A percentile compares a stretch with the other conserved stretches of the same genome.
Conservation (phyloP, 2,329 filamentous ascomycete species). For the Cercospora zeina region DNA sequence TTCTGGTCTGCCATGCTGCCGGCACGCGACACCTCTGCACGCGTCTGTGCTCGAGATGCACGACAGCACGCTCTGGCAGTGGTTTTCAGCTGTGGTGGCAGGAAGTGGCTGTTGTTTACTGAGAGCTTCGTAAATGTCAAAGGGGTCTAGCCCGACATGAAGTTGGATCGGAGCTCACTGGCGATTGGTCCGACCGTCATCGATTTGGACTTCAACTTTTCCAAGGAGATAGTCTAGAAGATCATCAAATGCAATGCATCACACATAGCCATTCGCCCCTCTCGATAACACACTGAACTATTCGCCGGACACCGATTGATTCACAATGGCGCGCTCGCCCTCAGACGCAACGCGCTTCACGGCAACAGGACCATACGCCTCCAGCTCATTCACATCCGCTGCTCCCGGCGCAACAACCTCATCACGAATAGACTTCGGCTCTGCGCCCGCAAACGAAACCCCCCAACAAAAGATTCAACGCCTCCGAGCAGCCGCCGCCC, state of each 20-base stretch:
- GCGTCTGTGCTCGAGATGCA: not conserved
- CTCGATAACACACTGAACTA: not conserved
- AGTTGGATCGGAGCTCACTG: slow-evolving; percentile 3
- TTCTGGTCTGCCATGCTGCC: slow-evolving; percentile 11
- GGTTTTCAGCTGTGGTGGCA: not conserved
- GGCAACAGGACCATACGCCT: slow-evolving; percentile 68
- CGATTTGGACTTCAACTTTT: slow-evolving; percentile 17
- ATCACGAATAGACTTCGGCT: slow-evolving; percentile 36
- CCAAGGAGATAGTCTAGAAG: slow-evolving; percentile 9
- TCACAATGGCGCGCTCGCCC: slow-evolving; percentile 64
- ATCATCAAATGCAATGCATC: slow-evolving; percentile 21
- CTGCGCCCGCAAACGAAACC: slow-evolving; percentile 48
- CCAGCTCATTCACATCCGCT: slow-evolving; percentile 55
- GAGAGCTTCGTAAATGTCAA: not conserved
- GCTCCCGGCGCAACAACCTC: slow-evolving; percentile 31
- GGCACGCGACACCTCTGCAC: not conserved
- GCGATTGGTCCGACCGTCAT: slow-evolving; percentile 11
- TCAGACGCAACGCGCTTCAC: slow-evolving; percentile 80
- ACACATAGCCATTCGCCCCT: slow-evolving; percentile 1
- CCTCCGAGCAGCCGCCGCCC: slow-evolving; percentile 51
- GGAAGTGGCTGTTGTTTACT: not conserved
- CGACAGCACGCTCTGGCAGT: not conserved
- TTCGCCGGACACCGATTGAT: not conserved
- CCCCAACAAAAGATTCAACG: slow-evolving; percentile 57
- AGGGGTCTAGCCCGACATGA: slow-evolving; percentile 4